A percentile compares a stretch with the other conserved stretches of the same genome.
phyloP scores from a whole-genome alignment of 2,329 filamentous ascomycete species.

The Corniculantispora saksenae region DNA sequence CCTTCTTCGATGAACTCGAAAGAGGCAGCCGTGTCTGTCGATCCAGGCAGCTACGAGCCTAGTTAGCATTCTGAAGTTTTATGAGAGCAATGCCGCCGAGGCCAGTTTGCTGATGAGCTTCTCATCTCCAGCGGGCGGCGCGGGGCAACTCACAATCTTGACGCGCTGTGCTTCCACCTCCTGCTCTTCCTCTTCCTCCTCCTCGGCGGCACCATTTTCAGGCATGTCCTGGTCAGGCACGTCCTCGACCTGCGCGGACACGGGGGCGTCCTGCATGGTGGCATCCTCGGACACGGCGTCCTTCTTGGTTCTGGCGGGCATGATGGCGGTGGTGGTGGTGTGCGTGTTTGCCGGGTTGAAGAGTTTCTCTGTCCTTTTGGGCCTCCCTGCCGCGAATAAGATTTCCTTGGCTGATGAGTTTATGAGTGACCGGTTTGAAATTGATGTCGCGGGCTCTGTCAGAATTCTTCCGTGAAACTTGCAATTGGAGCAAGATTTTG shows the following conservation, averaged over 20 bases:
- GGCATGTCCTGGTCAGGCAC: slow-evolving; percentile 37
- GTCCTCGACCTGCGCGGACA: slow-evolving; percentile 38
- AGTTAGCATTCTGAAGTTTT: too few species aligned
- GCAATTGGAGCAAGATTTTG: slow-evolving; percentile 2
- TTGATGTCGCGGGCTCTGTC: not conserved
- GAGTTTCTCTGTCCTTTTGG: not conserved
- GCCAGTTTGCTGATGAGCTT: not conserved
- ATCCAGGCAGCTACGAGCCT: slow-evolving; percentile 70
- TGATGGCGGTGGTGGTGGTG: slow-evolving; percentile 26
- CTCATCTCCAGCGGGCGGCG: too few species aligned
- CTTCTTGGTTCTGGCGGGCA: slow-evolving; percentile 44
- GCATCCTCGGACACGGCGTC: slow-evolving; percentile 36
- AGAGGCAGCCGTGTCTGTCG: slow-evolving; percentile 83
- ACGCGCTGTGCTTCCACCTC: slow-evolving; percentile 58
- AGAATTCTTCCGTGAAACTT: not conserved
- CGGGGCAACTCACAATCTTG: slow-evolving; percentile 54
- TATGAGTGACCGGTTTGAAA: not conserved
- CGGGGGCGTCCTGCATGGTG: slow-evolving; percentile 48
- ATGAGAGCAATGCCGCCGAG: too few species aligned
- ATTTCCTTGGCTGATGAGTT: too few species aligned
- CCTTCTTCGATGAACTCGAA: slow-evolving; percentile 95
- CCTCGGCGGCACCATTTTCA: slow-evolving; percentile 27
- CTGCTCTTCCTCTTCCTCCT: slow-evolving; percentile 41
- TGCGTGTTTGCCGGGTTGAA: not conserved
- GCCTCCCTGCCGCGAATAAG: too few species aligned